Percentiles rank a stretch among this genome's conserved stretches.
Conservation (phyloP, 129 eudicot genomes). For the Centella asiatica region DNA sequence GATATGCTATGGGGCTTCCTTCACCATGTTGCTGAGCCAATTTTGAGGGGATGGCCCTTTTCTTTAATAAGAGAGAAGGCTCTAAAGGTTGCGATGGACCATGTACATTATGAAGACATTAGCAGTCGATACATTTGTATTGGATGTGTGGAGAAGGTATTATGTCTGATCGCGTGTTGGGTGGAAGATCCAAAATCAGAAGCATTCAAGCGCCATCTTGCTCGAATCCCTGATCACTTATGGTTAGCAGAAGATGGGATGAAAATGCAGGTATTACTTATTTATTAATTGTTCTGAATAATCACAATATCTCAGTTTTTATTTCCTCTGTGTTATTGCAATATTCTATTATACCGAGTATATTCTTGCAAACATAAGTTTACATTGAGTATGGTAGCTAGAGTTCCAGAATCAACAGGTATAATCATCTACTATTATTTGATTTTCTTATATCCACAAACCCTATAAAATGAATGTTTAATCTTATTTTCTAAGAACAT, state of each 20-base stretch:
- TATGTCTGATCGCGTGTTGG: slow-evolving; percentile 41
- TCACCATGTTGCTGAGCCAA: slow-evolving; percentile 66
- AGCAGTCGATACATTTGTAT: slow-evolving; percentile 87
- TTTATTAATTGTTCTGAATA: no score
- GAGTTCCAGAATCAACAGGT: no score
- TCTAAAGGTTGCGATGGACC: slow-evolving; percentile 62
- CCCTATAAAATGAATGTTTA: no score
- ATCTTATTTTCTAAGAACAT: no score
- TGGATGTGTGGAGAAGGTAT: slow-evolving; percentile 89
- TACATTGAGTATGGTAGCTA: no score
- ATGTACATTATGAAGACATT: slow-evolving; percentile 90
- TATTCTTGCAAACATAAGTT: no score
- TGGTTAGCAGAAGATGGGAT: slow-evolving; percentile 72
- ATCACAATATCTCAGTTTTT: no score
- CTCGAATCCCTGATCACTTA: slow-evolving; percentile 43
- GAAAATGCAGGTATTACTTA: slow-evolving; percentile 40
- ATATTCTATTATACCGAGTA: no score
- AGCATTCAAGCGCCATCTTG: slow-evolving; percentile 48
- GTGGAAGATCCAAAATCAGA: slow-evolving; percentile 52
- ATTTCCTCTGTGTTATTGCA: no score
- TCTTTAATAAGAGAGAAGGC: slow-evolving; percentile 79
- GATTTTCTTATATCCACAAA: no score
- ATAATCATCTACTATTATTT: no score
- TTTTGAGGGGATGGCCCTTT: slow-evolving; percentile 79
- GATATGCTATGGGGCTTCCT: slow-evolving; percentile 86